phyloP scores from a whole-genome alignment of 2,329 filamentous ascomycete species.

The Cytospora paraplurivora region DNA sequence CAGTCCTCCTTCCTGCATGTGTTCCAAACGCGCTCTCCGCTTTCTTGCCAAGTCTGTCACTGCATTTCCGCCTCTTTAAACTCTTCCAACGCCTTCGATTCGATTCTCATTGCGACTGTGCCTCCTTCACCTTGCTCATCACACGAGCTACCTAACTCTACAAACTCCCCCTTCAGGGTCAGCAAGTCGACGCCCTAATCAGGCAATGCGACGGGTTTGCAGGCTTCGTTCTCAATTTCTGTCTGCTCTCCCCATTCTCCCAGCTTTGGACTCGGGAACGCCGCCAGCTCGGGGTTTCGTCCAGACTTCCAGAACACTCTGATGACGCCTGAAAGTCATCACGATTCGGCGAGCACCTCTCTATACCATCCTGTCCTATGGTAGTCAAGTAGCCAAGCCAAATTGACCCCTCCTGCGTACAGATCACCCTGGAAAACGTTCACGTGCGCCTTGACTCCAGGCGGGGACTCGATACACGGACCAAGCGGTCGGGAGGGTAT shows the following conservation, averaged over 20 bases:
- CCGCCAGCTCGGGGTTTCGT: background rate
- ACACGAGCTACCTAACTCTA: too few relatives aligned
- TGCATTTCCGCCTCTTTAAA: too few relatives aligned
- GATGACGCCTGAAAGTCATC: background rate
- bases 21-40: too few relatives aligned
- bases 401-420: background rate
- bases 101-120: too few relatives aligned
- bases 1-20: too few relatives aligned
- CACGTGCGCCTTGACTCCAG: background rate
- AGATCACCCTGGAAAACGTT: background rate
- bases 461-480: background rate
- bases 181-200: slow-evolving; percentile 1
- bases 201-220: background rate
- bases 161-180: background rate
- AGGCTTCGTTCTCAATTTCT: background rate
- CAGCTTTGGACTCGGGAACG: background rate
- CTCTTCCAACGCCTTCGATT: too few relatives aligned
- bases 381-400: background rate
- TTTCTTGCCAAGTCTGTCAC: too few relatives aligned
- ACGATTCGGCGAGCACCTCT: background rate
- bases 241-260: background rate
- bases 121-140: too few relatives aligned
- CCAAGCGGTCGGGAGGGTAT: background rate
- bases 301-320: background rate
- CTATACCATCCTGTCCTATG: background rate